Percentiles rank a stretch among this genome's conserved stretches.
Evolutionary conservation across 257 asterid species (phyloP).

Genomic region (Primulina tabacum): DNA sequence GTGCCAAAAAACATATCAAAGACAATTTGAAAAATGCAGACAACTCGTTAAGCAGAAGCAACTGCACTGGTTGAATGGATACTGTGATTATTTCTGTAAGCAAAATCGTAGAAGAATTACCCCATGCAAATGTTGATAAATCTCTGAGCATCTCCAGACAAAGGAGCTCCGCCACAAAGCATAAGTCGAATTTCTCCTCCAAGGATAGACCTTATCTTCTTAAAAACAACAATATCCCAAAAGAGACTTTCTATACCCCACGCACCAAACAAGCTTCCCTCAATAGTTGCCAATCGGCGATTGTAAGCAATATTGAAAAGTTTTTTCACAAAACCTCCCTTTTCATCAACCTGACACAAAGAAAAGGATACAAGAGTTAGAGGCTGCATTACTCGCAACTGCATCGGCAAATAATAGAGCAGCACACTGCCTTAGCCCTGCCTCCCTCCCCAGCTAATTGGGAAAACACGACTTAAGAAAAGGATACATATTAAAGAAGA

Average conservation of each 20-base stretch:
- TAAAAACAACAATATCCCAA: constrained; percentile 69
- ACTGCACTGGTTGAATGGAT: constrained; percentile 3
- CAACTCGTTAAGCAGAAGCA: constrained; percentile 9
- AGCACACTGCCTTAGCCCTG: too few relatives aligned
- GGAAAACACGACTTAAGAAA: not conserved
- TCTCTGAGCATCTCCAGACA: constrained; percentile 87
- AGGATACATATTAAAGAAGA: constrained; percentile 12
- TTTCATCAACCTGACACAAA: constrained; percentile 70
- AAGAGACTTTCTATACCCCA: constrained; percentile 66
- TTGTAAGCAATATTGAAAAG: constrained; percentile 65
- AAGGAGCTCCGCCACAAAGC: constrained; percentile 99
- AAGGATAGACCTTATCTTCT: constrained; percentile 66
- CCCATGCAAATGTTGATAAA: constrained; percentile 94
- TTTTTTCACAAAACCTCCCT: constrained; percentile 72
- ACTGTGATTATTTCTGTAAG: constrained; percentile 1
- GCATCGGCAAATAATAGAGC: too few relatives aligned
- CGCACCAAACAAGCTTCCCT: constrained; percentile 93
- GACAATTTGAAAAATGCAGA: constrained; percentile 3
- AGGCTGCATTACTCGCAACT: too few relatives aligned
- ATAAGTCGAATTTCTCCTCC: constrained; percentile 87
- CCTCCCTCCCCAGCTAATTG: too few relatives aligned
- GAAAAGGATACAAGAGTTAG: not conserved
- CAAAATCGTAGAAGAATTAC: constrained; percentile 40
- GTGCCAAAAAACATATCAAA: not conserved
- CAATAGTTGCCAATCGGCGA: constrained; percentile 68